phyloP scores from a whole-genome alignment of 2,329 filamentous ascomycete genomes.

The Furcasterigmium sp. region DNA sequence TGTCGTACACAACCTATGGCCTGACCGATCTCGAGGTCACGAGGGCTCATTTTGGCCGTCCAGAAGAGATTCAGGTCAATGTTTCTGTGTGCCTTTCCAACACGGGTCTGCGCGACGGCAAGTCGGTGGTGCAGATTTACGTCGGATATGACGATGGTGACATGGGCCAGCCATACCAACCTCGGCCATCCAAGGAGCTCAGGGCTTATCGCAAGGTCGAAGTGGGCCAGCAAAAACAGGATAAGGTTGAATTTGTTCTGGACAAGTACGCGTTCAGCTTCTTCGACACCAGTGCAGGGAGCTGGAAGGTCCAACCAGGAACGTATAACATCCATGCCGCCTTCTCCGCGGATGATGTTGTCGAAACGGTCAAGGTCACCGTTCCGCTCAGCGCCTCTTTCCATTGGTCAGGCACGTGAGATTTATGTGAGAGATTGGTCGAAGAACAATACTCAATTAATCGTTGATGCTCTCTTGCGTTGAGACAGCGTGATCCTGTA shows the following conservation, averaged over 20 bases:
- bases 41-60: neutral
- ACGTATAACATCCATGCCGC: neutral
- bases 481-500: neutral
- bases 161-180: neutral
- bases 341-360: slow-evolving; percentile 1
- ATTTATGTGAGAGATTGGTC: neutral
- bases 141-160: neutral
- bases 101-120: slow-evolving; percentile 5
- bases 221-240: neutral
- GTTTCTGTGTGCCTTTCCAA: slow-evolving; percentile 6
- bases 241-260: neutral
- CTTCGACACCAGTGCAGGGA: neutral
- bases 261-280: slow-evolving; percentile 4
- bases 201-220: neutral
- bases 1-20: slow-evolving; percentile 13
- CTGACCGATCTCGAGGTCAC: neutral
- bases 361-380: neutral
- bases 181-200: neutral
- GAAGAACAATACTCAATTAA: neutral
- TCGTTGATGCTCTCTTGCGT: neutral
- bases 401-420: neutral
- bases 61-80: neutral
- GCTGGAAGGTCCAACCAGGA: neutral
- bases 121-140: slow-evolving; percentile 14
- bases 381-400: neutral